Base-by-base conservation (phyloP, 1,284 basidiomycete genomes). In the Tilletia indica region DNA sequence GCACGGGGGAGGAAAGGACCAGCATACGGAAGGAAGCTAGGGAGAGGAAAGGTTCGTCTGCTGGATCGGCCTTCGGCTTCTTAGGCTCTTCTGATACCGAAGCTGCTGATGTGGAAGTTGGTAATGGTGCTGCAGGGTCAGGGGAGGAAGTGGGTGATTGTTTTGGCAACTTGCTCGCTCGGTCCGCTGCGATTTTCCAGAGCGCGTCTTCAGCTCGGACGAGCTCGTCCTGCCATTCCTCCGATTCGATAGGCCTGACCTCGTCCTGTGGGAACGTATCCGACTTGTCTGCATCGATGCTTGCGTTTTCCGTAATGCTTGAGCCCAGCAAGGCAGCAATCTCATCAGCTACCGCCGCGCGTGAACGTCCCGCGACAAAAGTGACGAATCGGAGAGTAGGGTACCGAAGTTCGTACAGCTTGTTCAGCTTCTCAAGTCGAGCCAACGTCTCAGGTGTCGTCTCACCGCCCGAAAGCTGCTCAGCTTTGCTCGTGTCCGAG, bases 331-430 rank as follows among this genome's bases (percentile, higher is more conserved):
- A 19, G 9, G 61, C 58, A 1, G 71, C 76, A 45, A 81, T 66
- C 70, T 80, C 79, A n/a, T 77, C 78, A 21, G 74, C 73, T 4
- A 79, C 73, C 1, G 71, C 73, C 48, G 85, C 67, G 93, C 93
- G 25, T 91, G 78, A 74, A 21, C 78, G 74, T n/a, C 77, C 80
- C 9, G 77, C 80, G 21, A 79, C 81, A 42, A 76, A 81, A 3
- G 83, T 82, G 19, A 84, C 80, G 68, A 80, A 84, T 14, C 77
- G 76, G 12, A 84, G 75, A 9, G 77, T 75, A 2, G 82, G 83
- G 68, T 73, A 84, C 12, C 74, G 72, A 2, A 71, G 71, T 48
- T 84, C 82, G 58, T 84, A 84, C 54, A 79, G 72, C 19, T 73
- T 72, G 64, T 83, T 83, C 58, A 83, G 73, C 45, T 56, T 69